Evolutionary conservation across 495 filamentous ascomycete genomes (phyloP), one percentile per base, ranked within the genome.

Genomic region (Astrothelium subdiscretum): DNA sequence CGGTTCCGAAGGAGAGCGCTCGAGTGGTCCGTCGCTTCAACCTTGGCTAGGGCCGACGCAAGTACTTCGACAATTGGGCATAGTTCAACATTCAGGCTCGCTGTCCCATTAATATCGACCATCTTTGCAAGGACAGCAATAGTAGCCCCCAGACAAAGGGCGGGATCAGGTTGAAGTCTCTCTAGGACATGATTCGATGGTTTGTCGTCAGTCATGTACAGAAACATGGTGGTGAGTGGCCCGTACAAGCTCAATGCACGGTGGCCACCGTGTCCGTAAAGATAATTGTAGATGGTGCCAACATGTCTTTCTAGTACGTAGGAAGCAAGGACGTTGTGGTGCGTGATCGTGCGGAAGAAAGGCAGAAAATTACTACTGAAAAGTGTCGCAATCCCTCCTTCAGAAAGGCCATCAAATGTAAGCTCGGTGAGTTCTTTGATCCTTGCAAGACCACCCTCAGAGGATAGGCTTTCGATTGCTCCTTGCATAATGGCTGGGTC

Each of bases 201-300:
- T n/a, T 63, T 51, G 11, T 59, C 20, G 11, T 66, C 64, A 3
- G 32, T 59, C 31, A 59, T 54, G 24, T 27, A 26, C 11, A 35
- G 18, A 22, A 74, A 59, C 51, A 62, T 63, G 18, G 44, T 51
- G 5, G 65, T 64, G 0, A 67, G 62, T 42, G 57, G 70, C 1
- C 59, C 62, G 58, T 83, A 80, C 44, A 83, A 68, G 2, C 43
- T 58, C 26, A 79, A 65, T 4, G 73, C 78, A 29, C 80, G 73
- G 13, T 70, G 70, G 22, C 84, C 83, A 57, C 62, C 68, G 15
- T 71, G 66, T 24, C 84, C 82, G 62, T 75, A 84, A 20, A 87
- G 65, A 64, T 77, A 76, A 59, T 77, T 83, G 69, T 80, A 84
- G 32, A 87, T 83, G 2, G 78, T 83, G 24, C 72, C 79, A 35